Evolutionary conservation across 805 yeast species (phyloP).

Genomic region (Kuraishia molischiana): DNA sequence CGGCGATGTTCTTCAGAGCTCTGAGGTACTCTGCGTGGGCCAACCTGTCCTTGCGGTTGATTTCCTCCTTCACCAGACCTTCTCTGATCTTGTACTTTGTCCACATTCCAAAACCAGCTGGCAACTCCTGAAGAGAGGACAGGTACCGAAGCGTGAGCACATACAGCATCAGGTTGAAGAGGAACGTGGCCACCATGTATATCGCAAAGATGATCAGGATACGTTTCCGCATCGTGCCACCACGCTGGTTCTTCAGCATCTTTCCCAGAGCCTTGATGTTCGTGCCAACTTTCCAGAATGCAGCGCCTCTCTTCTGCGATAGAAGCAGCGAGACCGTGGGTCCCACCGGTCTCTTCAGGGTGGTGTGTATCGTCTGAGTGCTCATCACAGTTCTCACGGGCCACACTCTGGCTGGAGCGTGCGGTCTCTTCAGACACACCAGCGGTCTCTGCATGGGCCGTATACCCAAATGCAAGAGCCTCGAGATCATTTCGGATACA

Average conservation of each 20-base stretch:
- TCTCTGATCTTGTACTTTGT: slow-evolving; percentile 19
- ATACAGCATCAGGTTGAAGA: slow-evolving; percentile 23
- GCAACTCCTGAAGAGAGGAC: slow-evolving; percentile 14
- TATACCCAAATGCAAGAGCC: too few species aligned
- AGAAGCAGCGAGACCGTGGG: too few species aligned
- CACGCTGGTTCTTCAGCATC: slow-evolving; percentile 22
- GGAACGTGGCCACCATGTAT: slow-evolving; percentile 28
- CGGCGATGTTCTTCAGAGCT: slow-evolving; percentile 20
- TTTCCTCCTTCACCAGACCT: slow-evolving; percentile 28
- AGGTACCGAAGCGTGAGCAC: slow-evolving; percentile 20
- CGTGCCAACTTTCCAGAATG: slow-evolving; percentile 22
- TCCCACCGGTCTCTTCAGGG: neutral
- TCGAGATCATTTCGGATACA: too few species aligned
- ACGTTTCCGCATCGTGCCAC: slow-evolving; percentile 32
- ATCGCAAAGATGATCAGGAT: slow-evolving; percentile 30
- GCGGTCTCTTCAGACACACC: too few species aligned
- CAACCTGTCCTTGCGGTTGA: slow-evolving; percentile 17
- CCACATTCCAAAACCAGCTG: slow-evolving; percentile 18
- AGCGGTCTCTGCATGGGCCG: too few species aligned
- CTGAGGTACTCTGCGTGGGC: slow-evolving; percentile 25
- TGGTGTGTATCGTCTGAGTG: too few species aligned
- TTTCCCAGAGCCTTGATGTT: slow-evolving; percentile 14
- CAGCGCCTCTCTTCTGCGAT: slow-evolving; percentile 14
- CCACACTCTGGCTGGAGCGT: too few species aligned
- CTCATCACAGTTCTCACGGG: too few species aligned